phyloP scores from a whole-genome alignment of 345 rosid genomes.

The Hibiscus syriacus region DNA sequence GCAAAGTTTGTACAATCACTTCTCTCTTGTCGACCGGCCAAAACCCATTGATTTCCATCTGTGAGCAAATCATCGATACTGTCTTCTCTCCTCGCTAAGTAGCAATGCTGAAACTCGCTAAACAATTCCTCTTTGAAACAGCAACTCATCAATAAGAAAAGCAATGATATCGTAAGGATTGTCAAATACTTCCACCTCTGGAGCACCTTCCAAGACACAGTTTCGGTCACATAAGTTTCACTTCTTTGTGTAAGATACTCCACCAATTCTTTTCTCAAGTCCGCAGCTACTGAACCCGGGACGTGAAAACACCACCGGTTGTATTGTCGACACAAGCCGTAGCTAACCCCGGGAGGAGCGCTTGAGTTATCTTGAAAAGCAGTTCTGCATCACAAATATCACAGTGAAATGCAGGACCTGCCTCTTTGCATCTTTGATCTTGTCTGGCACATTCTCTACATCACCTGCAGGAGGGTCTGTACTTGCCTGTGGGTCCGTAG shows the following conservation, averaged over 20 bases:
- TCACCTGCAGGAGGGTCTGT: constrained; percentile 44
- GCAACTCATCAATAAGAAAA: constrained; percentile 68
- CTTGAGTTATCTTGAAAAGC: constrained; percentile 56
- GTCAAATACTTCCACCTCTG: constrained; percentile 42
- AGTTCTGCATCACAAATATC: constrained; percentile 54
- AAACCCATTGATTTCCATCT: constrained; percentile 77
- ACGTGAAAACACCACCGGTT: constrained; percentile 61
- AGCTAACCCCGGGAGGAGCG: constrained; percentile 69
- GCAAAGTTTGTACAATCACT: constrained; percentile 44
- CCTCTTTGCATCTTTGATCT: constrained; percentile 52
- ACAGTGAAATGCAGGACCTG: constrained; percentile 50
- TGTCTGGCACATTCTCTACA: constrained; percentile 34
- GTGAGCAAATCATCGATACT: constrained; percentile 79
- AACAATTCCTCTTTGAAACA: constrained; percentile 56
- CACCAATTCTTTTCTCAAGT: constrained; percentile 43
- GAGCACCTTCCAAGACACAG: constrained; percentile 48
- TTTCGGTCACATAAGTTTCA: constrained; percentile 67
- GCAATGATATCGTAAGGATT: constrained; percentile 70
- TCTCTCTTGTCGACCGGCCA: constrained; percentile 65
- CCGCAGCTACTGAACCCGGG: constrained; percentile 78
- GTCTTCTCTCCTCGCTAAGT: constrained; percentile 85
- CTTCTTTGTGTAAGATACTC: constrained; percentile 42
- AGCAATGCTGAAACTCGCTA: constrained; percentile 73
- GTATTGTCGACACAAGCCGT: constrained; percentile 84
- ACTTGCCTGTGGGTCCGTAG: not conserved